These are phyloP conservation scores for Mycena belliarum DNA, from an alignment of 768 basidiomycete genomes.

Conservation along the genomic window DNA sequence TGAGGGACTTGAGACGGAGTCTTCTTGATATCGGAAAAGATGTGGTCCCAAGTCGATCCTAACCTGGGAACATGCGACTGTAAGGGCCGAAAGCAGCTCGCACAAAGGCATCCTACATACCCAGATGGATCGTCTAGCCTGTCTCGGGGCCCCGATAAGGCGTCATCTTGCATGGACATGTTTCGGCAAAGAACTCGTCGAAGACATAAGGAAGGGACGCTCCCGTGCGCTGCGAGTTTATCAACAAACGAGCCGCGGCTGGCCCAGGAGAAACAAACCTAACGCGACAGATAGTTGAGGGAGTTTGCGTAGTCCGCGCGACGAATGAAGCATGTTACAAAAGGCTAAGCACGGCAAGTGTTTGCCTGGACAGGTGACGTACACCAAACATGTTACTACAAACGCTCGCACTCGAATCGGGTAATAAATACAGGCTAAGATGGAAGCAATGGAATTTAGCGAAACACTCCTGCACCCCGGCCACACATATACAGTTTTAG, in stretches of 20 bases:
- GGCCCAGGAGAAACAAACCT: background rate
- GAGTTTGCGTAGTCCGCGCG: slow-evolving; percentile 2
- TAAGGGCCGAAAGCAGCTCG: no score
- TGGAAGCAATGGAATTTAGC: background rate
- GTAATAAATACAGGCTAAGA: background rate
- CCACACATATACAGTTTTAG: background rate
- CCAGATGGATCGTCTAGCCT: background rate
- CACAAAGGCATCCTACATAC: background rate
- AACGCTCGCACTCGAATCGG: slow-evolving; percentile 4
- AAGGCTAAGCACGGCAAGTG: no score
- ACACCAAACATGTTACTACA: slow-evolving; percentile 5
- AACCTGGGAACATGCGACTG: background rate
- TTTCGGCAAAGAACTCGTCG: slow-evolving; percentile 3
- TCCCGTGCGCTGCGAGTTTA: background rate
- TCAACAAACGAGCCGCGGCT: background rate
- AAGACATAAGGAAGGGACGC: background rate
- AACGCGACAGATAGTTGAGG: slow-evolving; percentile 1
- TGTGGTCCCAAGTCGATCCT: slow-evolving; percentile 51
- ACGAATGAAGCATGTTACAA: background rate
- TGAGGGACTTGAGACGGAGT: slow-evolving; percentile 27
- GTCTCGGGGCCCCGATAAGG: background rate
- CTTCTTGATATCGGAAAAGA: slow-evolving; percentile 49
- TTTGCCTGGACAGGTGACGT: no score
- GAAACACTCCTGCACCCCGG: no score
- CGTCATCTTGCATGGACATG: background rate